phyloP scores from a whole-genome alignment of 169 alveolate genomes.

The Babesia caballi region DNA sequence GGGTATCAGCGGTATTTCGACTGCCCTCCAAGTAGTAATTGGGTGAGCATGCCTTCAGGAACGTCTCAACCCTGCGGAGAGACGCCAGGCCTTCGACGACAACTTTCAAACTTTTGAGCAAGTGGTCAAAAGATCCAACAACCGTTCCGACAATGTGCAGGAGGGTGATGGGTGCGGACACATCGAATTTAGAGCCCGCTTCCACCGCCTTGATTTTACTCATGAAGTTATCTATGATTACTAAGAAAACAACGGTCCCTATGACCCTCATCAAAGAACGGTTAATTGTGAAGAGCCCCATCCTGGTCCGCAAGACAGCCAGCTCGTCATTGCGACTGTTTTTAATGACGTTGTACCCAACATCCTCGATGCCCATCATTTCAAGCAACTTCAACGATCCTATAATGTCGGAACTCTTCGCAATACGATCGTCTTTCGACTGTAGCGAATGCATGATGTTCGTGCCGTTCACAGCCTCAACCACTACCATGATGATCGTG shows the following conservation, averaged over 20 bases:
- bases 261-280: background rate
- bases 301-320: background rate
- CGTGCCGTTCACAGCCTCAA: background rate
- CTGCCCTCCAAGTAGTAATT: constrained; percentile 24
- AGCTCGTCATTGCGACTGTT: constrained; percentile 26
- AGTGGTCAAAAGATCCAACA: constrained; percentile 18
- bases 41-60: constrained; percentile 38
- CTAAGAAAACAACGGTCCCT: constrained; percentile 8
- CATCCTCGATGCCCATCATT: constrained; percentile 4
- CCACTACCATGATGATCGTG: constrained; percentile 5
- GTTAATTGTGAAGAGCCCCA: background rate
- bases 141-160: constrained; percentile 21
- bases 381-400: background rate
- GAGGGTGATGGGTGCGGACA: constrained; percentile 31
- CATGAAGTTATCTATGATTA: constrained; percentile 30
- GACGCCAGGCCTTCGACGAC: constrained; percentile 25
- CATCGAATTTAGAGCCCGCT: background rate
- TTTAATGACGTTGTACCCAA: background rate
- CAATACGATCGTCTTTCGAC: background rate
- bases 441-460: background rate
- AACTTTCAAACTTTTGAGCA: constrained; percentile 31
- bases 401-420: constrained; percentile 2
- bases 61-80: constrained; percentile 19
- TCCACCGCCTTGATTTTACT: constrained; percentile 2
- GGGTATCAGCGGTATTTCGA: background rate